A percentile compares a stretch with the other conserved stretches of the same genome.
Evolutionary conservation across 495 filamentous ascomycete species (phyloP).

Genomic region (Penicillium angulare): DNA sequence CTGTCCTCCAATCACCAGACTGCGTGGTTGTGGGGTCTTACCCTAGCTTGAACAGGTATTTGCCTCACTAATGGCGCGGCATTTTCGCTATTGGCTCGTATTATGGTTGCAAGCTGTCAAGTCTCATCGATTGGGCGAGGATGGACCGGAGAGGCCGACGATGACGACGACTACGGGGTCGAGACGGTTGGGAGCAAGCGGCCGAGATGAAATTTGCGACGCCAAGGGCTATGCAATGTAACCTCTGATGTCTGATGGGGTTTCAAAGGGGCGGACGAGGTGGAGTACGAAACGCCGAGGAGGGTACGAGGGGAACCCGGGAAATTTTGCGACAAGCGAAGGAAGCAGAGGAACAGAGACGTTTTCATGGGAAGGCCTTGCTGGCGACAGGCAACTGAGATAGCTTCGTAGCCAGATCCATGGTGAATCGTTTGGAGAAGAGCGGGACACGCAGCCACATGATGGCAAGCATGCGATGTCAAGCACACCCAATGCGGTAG

Average conservation of each 20-base stretch:
- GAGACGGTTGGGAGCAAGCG: neutral
- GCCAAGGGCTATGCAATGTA: neutral
- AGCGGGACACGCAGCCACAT: too few species aligned
- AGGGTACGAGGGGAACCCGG: neutral
- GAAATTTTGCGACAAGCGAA: too few species aligned
- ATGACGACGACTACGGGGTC: conserved; percentile 2
- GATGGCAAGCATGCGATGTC: too few species aligned
- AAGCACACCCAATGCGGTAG: neutral
- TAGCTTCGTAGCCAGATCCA: too few species aligned
- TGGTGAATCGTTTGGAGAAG: too few species aligned
- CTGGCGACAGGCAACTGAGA: too few species aligned
- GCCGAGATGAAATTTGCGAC: neutral
- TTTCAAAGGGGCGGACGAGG: neutral
- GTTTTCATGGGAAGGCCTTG: too few species aligned
- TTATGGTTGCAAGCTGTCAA: neutral
- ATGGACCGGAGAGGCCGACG: conserved; percentile 1
- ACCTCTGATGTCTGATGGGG: neutral
- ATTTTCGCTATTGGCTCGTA: conserved; percentile 9
- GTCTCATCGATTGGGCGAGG: neutral
- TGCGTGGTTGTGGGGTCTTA: too few species aligned
- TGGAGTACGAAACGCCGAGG: neutral
- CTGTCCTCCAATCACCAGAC: too few species aligned
- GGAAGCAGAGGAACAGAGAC: too few species aligned
- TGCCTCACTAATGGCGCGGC: neutral
- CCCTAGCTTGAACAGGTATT: neutral